Evolutionary conservation across 2,329 filamentous ascomycete species (phyloP).

Genomic region (Dothistroma septosporum): DNA sequence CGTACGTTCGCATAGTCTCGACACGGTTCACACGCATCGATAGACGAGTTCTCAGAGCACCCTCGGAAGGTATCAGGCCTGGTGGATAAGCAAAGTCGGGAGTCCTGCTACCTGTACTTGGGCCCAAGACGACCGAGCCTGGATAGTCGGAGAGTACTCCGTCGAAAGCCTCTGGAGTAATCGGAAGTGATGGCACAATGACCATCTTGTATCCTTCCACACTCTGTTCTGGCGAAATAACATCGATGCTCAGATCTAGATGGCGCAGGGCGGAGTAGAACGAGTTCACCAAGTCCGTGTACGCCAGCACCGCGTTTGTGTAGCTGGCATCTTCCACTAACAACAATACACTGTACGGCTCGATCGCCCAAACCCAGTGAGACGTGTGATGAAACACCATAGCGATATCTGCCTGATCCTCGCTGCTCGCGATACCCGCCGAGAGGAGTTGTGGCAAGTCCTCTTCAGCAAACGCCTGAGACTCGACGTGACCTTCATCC

Average conservation of each 20-base stretch:
- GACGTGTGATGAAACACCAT: constrained; percentile 23
- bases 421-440: background rate
- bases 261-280: constrained; percentile 26
- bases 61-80: constrained; percentile 19
- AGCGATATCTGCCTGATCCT: constrained; percentile 20
- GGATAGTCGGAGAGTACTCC: constrained; percentile 12
- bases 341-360: constrained; percentile 24
- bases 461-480: constrained; percentile 16
- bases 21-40: constrained; percentile 22
- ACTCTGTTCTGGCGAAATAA: constrained; percentile 21
- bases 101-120: constrained; percentile 20
- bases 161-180: constrained; percentile 21
- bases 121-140: constrained; percentile 20
- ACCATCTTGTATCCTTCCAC: constrained; percentile 22
- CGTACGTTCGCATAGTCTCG: constrained; percentile 22
- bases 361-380: constrained; percentile 24
- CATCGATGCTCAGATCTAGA: constrained; percentile 23
- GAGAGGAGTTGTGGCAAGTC: constrained; percentile 16
- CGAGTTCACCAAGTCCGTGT: constrained; percentile 19
- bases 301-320: constrained; percentile 13
- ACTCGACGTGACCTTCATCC: constrained; percentile 22
- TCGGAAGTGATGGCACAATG: constrained; percentile 23
- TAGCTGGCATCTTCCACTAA: constrained; percentile 21
- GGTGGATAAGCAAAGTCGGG: constrained; percentile 22
- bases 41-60: constrained; percentile 13